Base-by-base conservation (phyloP, 148 eudicot species). In the Cornus florida region DNA sequence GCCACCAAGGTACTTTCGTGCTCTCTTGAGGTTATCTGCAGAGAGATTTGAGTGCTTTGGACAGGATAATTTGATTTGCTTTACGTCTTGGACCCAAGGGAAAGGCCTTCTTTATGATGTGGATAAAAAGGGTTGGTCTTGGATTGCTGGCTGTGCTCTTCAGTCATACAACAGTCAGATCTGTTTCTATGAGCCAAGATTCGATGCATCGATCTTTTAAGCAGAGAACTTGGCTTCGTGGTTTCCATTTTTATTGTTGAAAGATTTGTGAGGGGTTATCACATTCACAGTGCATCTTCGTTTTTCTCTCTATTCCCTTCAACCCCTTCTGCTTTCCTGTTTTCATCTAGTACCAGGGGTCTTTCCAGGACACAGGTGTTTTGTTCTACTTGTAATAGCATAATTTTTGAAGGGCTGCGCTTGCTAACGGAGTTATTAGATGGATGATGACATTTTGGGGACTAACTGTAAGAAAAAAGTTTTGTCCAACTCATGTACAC, bases 41-140 rank as follows among this genome's bases (percentile, higher is more conserved):
- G 99, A 95, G 78, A 92, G 99, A 82, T 95, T 93, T 70, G 99
- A 95, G 89, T 95, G 99, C 86, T 95, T 95, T 79, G 99, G 97
- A 39, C 97, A 93, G 69, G 97, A 93, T 86, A 95, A 92, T 84
- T 75, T 96, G 78, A 96, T 96, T 39, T 94, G 97, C 74, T 96
- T 93, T 85, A 93, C 99, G 33, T 96, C 99, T 83, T 96, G 99
- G 99, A 92, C 92, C 80, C 97, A 93, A 88, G 98, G 99, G 28
- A 96, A 90, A 84, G 93, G 95, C 70, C 92, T 96, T 22, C 89
- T 96, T 31, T 96, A 92, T 81, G 99, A 96, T 64, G 98, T 96
- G 71, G 99, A 96, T 82, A 96, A 91, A 75, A 96, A 93, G 79
- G 85, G 81, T 33, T 96, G 99, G 99, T 93, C 99, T 83, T 96